A percentile compares a stretch with the other conserved stretches of the same genome.
Conservation (phyloP, 257 asterid genomes). For the Osmanthus fragrans region DNA sequence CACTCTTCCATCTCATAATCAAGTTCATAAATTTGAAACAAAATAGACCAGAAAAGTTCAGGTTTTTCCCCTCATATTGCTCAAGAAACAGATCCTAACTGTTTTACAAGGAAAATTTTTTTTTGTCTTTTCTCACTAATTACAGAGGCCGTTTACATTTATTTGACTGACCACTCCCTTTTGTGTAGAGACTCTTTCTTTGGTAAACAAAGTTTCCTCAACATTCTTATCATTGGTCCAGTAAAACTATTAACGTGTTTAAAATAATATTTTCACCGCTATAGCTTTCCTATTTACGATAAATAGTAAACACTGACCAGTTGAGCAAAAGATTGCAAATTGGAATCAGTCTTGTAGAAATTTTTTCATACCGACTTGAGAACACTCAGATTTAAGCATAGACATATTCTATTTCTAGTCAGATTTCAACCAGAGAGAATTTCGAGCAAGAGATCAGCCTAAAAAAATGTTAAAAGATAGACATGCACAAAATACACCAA, state of each 20-base stretch:
- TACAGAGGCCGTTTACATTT: background rate
- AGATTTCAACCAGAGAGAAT: background rate
- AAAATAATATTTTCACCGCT: background rate
- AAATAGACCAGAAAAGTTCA: background rate
- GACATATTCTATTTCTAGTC: background rate
- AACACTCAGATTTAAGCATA: background rate
- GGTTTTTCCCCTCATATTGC: background rate
- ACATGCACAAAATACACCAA: background rate
- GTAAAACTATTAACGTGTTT: background rate
- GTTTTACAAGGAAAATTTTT: background rate
- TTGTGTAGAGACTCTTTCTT: too few relatives aligned
- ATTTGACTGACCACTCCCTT: too few relatives aligned
- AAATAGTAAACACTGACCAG: background rate
- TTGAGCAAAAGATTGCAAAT: background rate
- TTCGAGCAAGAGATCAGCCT: background rate
- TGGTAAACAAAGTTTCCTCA: background rate
- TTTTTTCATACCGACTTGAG: background rate
- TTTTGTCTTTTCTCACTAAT: background rate
- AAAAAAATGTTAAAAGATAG: background rate
- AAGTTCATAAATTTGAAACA: background rate
- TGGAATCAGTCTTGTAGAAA: background rate
- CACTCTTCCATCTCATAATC: background rate
- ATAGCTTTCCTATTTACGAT: background rate
- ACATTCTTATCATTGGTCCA: background rate
- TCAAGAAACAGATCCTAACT: background rate